phyloP scores from a whole-genome alignment of 805 yeast genomes.

The Wickerhamomyces kurtzmanii region DNA sequence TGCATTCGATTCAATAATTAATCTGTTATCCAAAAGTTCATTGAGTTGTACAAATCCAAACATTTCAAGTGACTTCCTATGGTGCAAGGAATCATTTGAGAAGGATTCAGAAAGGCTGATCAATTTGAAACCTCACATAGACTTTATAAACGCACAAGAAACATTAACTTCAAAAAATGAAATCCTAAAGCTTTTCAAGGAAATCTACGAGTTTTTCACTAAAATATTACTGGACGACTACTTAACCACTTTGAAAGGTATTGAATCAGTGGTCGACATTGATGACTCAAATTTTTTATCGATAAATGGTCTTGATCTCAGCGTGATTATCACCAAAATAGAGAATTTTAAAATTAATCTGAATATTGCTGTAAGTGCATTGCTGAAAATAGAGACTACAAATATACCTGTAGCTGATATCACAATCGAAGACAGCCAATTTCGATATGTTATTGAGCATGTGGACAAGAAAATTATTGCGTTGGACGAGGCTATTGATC shows the following conservation, averaged over 20 bases:
- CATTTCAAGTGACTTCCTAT: conserved; percentile 10
- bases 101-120: conserved; percentile 6
- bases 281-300: too few species aligned
- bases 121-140: conserved; percentile 6
- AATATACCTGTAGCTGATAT: conserved; percentile 1
- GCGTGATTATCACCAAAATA: too few species aligned
- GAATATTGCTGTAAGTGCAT: not conserved
- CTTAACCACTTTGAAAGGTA: conserved; percentile 6
- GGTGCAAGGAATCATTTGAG: conserved; percentile 8
- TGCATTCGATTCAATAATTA: too few species aligned
- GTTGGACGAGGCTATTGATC: not conserved
- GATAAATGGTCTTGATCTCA: too few species aligned
- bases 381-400: not conserved
- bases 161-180: conserved; percentile 11
- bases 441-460: not conserved
- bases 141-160: conserved; percentile 10
- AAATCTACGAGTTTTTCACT: conserved; percentile 7
- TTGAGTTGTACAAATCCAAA: too few species aligned
- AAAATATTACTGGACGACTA: conserved; percentile 9
- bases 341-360: not conserved
- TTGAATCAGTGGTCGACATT: too few species aligned
- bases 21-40: too few species aligned
- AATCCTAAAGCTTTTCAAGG: conserved; percentile 8
- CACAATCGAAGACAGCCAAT: not conserved
- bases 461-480: not conserved